Conservation (phyloP, 1,139 yeast genomes). For the Candida tetrigidarum region DNA sequence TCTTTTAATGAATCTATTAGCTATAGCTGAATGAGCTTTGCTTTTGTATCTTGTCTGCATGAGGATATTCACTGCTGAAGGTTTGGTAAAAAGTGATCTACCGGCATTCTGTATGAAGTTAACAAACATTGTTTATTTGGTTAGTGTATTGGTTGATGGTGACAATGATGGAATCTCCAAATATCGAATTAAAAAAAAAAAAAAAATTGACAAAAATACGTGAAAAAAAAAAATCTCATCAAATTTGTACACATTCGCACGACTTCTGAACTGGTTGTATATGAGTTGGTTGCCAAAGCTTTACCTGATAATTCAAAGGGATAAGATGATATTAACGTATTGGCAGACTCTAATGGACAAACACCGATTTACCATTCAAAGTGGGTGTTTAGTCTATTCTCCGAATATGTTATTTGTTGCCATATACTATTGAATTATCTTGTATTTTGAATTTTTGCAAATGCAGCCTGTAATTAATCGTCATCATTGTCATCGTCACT, state of each 20-base stretch:
- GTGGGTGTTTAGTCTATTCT: too few species aligned
- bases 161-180: constrained; percentile 16
- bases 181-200: constrained; percentile 9
- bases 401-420: too few species aligned
- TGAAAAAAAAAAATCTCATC: not conserved
- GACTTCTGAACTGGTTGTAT: too few species aligned
- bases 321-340: too few species aligned
- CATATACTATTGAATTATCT: not conserved
- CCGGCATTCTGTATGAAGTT: constrained; percentile 22
- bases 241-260: constrained; percentile 1
- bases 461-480: too few species aligned
- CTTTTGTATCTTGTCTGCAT: constrained; percentile 53
- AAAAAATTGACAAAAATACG: not conserved
- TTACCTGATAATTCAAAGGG: too few species aligned
- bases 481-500: constrained; percentile 9
- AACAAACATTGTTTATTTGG: constrained; percentile 15
- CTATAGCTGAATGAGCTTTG: constrained; percentile 77
- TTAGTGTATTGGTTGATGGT: not conserved
- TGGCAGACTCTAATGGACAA: too few species aligned
- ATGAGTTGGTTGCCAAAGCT: too few species aligned
- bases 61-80: constrained; percentile 25
- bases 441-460: too few species aligned
- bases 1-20: constrained; percentile 82
- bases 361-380: too few species aligned
- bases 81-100: constrained; percentile 20